Evolutionary conservation across 2,329 filamentous ascomycete genomes (phyloP).

Genomic region (Penicillium fuscoglaucum): DNA sequence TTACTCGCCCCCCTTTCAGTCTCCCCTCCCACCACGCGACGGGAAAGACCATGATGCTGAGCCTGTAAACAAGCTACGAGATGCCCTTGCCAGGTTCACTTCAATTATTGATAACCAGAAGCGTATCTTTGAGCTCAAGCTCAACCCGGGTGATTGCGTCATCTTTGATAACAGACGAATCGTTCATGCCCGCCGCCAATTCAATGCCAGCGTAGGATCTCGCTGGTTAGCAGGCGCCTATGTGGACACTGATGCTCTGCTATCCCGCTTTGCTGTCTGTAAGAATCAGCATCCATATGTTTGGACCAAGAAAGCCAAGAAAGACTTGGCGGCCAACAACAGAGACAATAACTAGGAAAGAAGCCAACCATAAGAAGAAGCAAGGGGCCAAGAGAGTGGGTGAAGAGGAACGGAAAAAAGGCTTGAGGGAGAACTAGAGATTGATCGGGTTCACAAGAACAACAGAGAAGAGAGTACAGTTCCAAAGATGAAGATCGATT

Average conservation of each 20-base stretch:
- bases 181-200: slow-evolving; percentile 78
- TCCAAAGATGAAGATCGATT: neutral
- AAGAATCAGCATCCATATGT: slow-evolving; percentile 17
- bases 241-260: slow-evolving; percentile 66
- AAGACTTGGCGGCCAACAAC: neutral
- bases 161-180: slow-evolving; percentile 88
- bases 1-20: slow-evolving; percentile 83
- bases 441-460: neutral
- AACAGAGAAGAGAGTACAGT: neutral
- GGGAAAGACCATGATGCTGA: neutral
- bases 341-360: neutral
- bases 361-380: neutral
- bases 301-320: slow-evolving; percentile 9
- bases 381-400: neutral
- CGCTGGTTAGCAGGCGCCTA: slow-evolving; percentile 88
- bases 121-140: slow-evolving; percentile 65
- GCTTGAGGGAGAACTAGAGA: no score
- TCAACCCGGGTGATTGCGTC: slow-evolving; percentile 81
- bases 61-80: slow-evolving; percentile 13
- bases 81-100: slow-evolving; percentile 61
- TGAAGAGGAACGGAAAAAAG: neutral
- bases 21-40: slow-evolving; percentile 42
- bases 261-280: slow-evolving; percentile 49
- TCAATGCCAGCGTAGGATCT: slow-evolving; percentile 64
- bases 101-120: slow-evolving; percentile 58